phyloP scores from a whole-genome alignment of 139 green algal genomes.

The Volvox africanus region DNA sequence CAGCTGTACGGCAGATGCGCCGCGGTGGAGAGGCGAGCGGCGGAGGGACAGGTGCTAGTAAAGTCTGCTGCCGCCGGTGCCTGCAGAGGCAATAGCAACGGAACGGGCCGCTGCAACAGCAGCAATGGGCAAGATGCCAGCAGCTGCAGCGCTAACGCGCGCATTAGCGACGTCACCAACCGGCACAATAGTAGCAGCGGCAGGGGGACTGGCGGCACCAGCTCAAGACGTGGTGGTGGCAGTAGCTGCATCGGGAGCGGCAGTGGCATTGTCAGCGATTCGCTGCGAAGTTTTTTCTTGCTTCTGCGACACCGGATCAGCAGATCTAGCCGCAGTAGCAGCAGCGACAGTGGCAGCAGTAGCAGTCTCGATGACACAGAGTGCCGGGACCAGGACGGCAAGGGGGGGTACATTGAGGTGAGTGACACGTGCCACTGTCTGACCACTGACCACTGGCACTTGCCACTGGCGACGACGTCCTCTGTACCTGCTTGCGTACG shows the following conservation, averaged over 20 bases:
- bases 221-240: too few species aligned
- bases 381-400: not conserved
- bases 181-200: not conserved
- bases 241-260: not conserved
- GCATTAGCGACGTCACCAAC: not conserved
- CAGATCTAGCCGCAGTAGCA: slow-evolving; percentile 13
- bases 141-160: not conserved
- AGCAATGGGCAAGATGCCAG: not conserved
- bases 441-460: too few species aligned
- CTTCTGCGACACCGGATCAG: not conserved
- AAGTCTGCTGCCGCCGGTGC: not conserved
- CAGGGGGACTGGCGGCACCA: not conserved
- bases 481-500: too few species aligned
- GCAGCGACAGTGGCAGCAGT: slow-evolving; percentile 3
- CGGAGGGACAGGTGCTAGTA: slow-evolving; percentile 13
- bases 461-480: too few species aligned
- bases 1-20: slow-evolving; percentile 67
- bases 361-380: not conserved
- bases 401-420: slow-evolving; percentile 3
- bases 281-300: slow-evolving; percentile 5
- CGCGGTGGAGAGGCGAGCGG: not conserved
- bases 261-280: slow-evolving; percentile 4
- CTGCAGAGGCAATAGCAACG: not conserved
- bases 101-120: not conserved
- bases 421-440: too few species aligned